A percentile compares a stretch with the other conserved stretches of the same genome.
Conservation (phyloP, 352 stramenopile genomes). For the Phytophthora chlamydospora region DNA sequence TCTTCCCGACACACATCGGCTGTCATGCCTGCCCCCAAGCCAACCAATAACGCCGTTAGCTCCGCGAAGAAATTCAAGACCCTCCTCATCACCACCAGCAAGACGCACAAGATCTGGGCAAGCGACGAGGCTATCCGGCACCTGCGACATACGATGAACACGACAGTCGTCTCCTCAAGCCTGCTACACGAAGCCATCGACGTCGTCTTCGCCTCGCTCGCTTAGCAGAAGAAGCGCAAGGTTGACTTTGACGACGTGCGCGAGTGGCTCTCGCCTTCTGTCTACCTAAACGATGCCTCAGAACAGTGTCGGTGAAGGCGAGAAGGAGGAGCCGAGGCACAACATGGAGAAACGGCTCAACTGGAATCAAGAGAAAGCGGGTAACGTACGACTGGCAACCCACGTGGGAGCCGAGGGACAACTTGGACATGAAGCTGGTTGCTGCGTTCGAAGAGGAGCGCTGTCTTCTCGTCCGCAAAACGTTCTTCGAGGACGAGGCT, state of each 20-base stretch:
- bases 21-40: not conserved
- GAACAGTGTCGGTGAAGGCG: too few relatives aligned
- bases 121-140: constrained; percentile 18
- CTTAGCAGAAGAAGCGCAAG: constrained; percentile 9
- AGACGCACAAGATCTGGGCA: constrained; percentile 7
- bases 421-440: too few relatives aligned
- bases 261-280: not conserved
- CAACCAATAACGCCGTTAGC: constrained; percentile 16
- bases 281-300: not conserved
- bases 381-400: too few relatives aligned
- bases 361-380: too few relatives aligned
- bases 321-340: not conserved
- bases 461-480: too few relatives aligned
- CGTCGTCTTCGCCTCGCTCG: constrained; percentile 4
- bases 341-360: too few relatives aligned
- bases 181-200: constrained; percentile 4
- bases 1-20: not conserved
- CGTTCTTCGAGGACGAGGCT: too few relatives aligned
- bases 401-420: too few relatives aligned
- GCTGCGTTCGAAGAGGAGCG: too few relatives aligned
- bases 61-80: constrained; percentile 17
- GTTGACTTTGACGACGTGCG: constrained; percentile 2
- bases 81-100: constrained; percentile 7
- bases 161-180: not conserved
- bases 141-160: constrained; percentile 19